Evolutionary conservation across 768 basidiomycete species (phyloP).

Genomic region (Mycena rosella): DNA sequence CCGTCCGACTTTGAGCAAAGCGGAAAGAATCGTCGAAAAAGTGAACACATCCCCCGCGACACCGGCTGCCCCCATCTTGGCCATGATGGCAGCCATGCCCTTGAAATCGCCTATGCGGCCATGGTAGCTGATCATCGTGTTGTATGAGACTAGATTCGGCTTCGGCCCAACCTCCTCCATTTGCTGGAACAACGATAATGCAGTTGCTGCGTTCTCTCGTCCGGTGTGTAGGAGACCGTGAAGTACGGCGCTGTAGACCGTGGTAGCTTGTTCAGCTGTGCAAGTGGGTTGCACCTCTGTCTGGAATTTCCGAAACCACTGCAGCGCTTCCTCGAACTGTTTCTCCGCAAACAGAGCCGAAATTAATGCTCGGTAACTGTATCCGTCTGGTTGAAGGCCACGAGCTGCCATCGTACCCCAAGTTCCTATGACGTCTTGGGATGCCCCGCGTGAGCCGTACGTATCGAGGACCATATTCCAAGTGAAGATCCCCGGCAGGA

Average conservation of each 20-base stretch:
- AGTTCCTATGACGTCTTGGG: slow-evolving; percentile 65
- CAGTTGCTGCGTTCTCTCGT: slow-evolving; percentile 54
- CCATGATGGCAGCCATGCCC: slow-evolving; percentile 68
- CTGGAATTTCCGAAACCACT: slow-evolving; percentile 65
- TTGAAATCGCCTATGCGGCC: slow-evolving; percentile 73
- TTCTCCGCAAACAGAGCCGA: slow-evolving; percentile 67
- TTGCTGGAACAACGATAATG: slow-evolving; percentile 50
- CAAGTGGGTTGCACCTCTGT: slow-evolving; percentile 43
- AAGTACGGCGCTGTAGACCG: slow-evolving; percentile 82
- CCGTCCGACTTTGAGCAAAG: slow-evolving; percentile 76
- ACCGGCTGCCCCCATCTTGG: slow-evolving; percentile 64
- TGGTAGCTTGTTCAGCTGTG: slow-evolving; percentile 46
- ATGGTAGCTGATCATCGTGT: slow-evolving; percentile 82
- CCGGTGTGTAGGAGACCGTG: slow-evolving; percentile 69
- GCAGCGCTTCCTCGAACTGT: slow-evolving; percentile 64
- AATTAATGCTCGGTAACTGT: slow-evolving; percentile 80
- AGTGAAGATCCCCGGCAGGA: slow-evolving; percentile 65
- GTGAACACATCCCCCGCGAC: slow-evolving; percentile 85
- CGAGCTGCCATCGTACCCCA: slow-evolving; percentile 76
- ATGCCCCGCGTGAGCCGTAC: slow-evolving; percentile 64
- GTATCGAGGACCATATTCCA: slow-evolving; percentile 83
- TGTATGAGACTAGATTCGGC: slow-evolving; percentile 83
- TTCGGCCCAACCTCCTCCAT: slow-evolving; percentile 66
- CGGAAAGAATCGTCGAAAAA: slow-evolving; percentile 87
- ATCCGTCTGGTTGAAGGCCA: slow-evolving; percentile 68